phyloP scores from a whole-genome alignment of 148 eudicot genomes.

The Cornus suecica region DNA sequence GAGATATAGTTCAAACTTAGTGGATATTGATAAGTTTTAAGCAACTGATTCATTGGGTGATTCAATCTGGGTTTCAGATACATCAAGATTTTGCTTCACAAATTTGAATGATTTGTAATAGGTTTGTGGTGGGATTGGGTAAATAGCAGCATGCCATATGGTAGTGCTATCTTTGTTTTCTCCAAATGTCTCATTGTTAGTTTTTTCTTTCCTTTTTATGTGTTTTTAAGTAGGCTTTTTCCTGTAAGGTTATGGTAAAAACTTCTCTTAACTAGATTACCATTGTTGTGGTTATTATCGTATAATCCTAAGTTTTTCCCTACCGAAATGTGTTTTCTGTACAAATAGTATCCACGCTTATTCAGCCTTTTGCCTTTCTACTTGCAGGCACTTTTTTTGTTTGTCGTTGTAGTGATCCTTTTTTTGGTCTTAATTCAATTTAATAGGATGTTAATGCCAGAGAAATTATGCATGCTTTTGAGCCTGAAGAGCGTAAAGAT shows the following conservation, averaged over 20 bases:
- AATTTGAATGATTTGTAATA: background rate
- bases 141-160: background rate
- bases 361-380: background rate
- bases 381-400: background rate
- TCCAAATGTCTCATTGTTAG: background rate
- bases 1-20: background rate
- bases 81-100: background rate
- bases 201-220: background rate
- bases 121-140: background rate
- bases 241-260: too few relatives aligned
- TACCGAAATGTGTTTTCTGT: background rate
- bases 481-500: constrained; percentile 46
- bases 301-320: background rate
- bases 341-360: background rate
- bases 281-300: too few relatives aligned
- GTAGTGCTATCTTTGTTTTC: background rate
- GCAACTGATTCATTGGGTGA: background rate
- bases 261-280: too few relatives aligned
- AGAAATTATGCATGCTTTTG: constrained; percentile 63
- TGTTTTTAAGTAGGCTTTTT: background rate
- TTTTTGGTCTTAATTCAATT: background rate
- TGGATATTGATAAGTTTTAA: background rate
- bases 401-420: background rate
- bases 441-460: constrained; percentile 31
- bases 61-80: background rate